Conservation (phyloP, 129 eudicot genomes). For the Tagetes erecta region DNA sequence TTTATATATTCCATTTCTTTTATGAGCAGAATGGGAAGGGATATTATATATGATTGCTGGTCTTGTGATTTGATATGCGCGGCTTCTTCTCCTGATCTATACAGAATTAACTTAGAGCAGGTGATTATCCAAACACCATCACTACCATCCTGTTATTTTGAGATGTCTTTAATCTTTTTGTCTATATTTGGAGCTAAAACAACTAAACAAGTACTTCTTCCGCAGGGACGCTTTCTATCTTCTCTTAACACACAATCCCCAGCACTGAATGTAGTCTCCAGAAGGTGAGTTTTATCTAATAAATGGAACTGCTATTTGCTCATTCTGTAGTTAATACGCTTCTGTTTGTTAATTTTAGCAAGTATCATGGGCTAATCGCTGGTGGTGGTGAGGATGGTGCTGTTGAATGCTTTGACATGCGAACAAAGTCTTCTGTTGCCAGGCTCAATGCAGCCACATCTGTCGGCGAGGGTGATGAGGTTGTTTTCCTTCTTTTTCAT, state of each 20-base stretch:
- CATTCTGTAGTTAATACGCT: constrained; percentile 19
- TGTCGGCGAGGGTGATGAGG: constrained; percentile 58
- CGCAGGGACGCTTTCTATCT: constrained; percentile 87
- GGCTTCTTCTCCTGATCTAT: constrained; percentile 97
- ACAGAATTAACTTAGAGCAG: constrained; percentile 94
- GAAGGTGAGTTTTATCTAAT: constrained; percentile 61
- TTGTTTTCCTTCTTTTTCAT: constrained; percentile 21
- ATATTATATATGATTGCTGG: constrained; percentile 84
- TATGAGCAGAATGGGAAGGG: constrained; percentile 89
- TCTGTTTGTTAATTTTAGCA: constrained; percentile 44
- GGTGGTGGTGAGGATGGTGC: constrained; percentile 98
- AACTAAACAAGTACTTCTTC: constrained; percentile 14
- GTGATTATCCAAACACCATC: constrained; percentile 28
- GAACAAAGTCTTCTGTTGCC: constrained; percentile 75
- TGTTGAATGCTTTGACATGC: constrained; percentile 96
- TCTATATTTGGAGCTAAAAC: constrained; percentile 1
- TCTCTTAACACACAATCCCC: constrained; percentile 86
- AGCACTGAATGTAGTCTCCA: constrained; percentile 83
- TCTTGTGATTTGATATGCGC: constrained; percentile 98
- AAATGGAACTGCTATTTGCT: not conserved
- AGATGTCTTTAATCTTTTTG: not conserved
- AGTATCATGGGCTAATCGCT: constrained; percentile 93
- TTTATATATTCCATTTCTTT: constrained; percentile 7
- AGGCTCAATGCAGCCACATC: constrained; percentile 64
- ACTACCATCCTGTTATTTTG: constrained; percentile 5